phyloP scores from a whole-genome alignment of 345 rosid genomes.

The Populus nigra region DNA sequence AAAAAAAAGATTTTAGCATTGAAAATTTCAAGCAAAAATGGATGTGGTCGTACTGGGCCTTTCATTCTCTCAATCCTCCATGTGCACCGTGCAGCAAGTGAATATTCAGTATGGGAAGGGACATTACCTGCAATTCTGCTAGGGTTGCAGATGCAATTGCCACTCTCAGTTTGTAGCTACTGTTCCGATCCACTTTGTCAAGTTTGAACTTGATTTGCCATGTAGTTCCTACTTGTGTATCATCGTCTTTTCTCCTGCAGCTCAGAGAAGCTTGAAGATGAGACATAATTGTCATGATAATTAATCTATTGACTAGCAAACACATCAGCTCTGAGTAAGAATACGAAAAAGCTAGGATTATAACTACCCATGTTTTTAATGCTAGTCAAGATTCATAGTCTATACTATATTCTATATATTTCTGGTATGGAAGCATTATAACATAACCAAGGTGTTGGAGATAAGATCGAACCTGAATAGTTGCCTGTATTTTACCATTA shows the following conservation, averaged over 20 bases:
- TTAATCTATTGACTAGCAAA: not conserved
- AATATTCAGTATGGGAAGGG: not conserved
- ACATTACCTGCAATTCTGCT: constrained; percentile 28
- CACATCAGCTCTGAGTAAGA: not conserved
- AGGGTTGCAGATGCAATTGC: constrained; percentile 30
- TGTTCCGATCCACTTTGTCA: constrained; percentile 11
- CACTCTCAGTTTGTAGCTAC: constrained; percentile 17
- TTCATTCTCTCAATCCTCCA: not conserved
- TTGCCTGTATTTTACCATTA: not conserved
- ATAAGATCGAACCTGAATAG: not conserved
- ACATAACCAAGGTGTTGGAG: not conserved
- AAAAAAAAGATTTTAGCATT: not conserved
- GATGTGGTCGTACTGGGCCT: not conserved
- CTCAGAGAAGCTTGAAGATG: not conserved
- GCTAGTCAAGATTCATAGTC: not conserved
- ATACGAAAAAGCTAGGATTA: not conserved
- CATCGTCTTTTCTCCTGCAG: constrained; percentile 40
- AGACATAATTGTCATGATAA: not conserved
- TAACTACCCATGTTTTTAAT: not conserved
- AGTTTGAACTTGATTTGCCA: constrained; percentile 30
- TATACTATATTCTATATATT: not conserved
- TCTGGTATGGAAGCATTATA: not conserved
- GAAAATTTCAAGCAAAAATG: not conserved
- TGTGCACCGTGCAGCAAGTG: not conserved
- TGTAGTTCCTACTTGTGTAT: constrained; percentile 37